Percentiles rank a stretch among this genome's conserved stretches.
Conservation (phyloP, 2,329 filamentous ascomycete species). For the Elsinoe batatas region DNA sequence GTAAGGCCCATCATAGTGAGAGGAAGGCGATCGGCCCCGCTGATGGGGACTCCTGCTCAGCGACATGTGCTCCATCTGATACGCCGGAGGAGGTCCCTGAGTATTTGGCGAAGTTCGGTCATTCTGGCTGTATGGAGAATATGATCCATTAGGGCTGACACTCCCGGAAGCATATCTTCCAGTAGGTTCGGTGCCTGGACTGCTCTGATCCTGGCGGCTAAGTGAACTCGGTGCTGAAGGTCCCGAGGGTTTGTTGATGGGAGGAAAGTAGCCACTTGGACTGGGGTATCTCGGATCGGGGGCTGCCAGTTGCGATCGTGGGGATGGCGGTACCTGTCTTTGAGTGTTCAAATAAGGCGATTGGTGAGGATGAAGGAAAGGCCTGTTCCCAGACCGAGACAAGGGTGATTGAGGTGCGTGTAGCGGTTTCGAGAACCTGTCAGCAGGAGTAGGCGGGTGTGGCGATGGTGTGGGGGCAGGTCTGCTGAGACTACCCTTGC, state of each 20-base stretch:
- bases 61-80: constrained; percentile 8
- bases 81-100: background rate
- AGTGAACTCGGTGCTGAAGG: background rate
- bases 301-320: background rate
- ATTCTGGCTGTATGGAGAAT: constrained; percentile 36
- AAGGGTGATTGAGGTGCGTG: background rate
- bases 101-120: constrained; percentile 27
- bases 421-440: background rate
- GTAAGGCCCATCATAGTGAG: constrained; percentile 26
- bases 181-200: background rate
- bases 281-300: background rate
- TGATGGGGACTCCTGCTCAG: constrained; percentile 13
- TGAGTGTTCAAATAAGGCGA: background rate
- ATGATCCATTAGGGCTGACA: constrained; percentile 39
- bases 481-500: background rate
- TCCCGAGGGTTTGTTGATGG: background rate
- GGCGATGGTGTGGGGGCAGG: background rate
- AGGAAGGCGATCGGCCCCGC: constrained; percentile 26
- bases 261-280: background rate
- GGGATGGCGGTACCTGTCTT: background rate
- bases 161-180: constrained; percentile 24
- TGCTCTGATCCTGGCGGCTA: background rate
- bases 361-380: constrained; percentile 2
- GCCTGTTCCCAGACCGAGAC: background rate
- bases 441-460: background rate